Base-by-base conservation (phyloP, 176 grass and related monocot genomes). In the Oryza australiensis region DNA sequence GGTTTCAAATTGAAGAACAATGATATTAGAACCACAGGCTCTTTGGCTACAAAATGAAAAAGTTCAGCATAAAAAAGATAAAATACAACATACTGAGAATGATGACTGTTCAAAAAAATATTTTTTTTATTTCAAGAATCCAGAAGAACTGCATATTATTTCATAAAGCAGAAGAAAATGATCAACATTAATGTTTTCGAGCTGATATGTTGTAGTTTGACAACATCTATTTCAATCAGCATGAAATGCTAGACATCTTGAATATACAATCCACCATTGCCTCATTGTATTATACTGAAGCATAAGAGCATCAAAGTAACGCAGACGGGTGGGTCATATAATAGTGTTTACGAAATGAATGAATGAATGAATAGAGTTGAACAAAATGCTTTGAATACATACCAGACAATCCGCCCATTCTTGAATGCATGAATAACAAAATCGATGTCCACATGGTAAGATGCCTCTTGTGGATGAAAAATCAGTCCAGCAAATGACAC, bases 381-480 rank as follows among this genome's bases (percentile, higher is more conserved):
- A 77, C 3, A 53, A 69, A 77, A 76, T 70, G 26, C 28, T 24
- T 10, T 43, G 30, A 78, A 26, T 11, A 64, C 86, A 64, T 94
- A 98, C 95, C 95, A 86, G 78, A 62, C 71, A 85, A 73, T 94
- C 80, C 4, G 79, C 77, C 95, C 95, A 98, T 87, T 38, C 86
- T 93, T 93, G 86, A 75, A 98, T 98, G 86, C 95, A 98, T 68
- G 87, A 88, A 75, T 90, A 98, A 85, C 95, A 98, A 68, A 98
- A 98, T 43, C 95, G 74, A 76, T 98, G 95, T 43, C 95, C 92
- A 86, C 95, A 98, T 67, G 78, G 90, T 87, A 98, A 94, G 86
- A 94, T 91, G 37, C 90, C 95, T 76, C 95, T 93, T 64, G 75
- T 84, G 64, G 90, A 88, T 73, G 78, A 94, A 73, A 94, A 98